Percentiles rank a stretch among this genome's conserved stretches.
Evolutionary conservation across 768 basidiomycete genomes (phyloP).

Genomic region (Boletus tomentosulus): DNA sequence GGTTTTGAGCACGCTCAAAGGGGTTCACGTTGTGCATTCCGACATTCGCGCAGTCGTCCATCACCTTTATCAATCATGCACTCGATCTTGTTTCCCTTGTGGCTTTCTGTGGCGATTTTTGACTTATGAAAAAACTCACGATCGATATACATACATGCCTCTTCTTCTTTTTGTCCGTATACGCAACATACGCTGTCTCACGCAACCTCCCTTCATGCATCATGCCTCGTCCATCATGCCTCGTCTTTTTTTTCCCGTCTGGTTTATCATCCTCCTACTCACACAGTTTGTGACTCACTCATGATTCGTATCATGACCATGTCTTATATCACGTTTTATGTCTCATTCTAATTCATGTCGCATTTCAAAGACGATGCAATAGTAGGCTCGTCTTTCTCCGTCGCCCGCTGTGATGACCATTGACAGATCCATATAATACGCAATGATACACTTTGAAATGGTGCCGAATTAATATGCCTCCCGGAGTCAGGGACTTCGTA

Average conservation of each 20-base stretch:
- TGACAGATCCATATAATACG: no score
- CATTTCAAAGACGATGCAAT: not conserved
- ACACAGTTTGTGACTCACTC: not conserved
- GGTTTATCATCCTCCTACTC: not conserved
- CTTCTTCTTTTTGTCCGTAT: not conserved
- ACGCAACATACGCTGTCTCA: constrained; percentile 1
- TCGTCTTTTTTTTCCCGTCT: not conserved
- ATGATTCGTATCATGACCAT: not conserved
- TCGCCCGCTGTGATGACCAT: not conserved
- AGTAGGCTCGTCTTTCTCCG: not conserved
- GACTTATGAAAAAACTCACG: constrained; percentile 15
- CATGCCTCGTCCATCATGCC: not conserved
- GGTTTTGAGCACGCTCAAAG: constrained; percentile 19
- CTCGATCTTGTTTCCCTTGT: constrained; percentile 4
- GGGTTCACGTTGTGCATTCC: not conserved
- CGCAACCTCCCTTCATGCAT: not conserved
- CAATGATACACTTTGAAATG: no score
- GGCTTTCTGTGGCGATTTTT: constrained; percentile 9
- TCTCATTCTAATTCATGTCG: not conserved
- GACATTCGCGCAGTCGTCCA: not conserved
- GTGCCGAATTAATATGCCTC: no score
- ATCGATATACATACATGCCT: not conserved
- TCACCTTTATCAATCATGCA: not conserved
- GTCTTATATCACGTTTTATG: not conserved
- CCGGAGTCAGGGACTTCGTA: no score